Percentiles rank a stretch among this genome's conserved stretches.
Evolutionary conservation across 2,329 filamentous ascomycete genomes (phyloP).

Genomic region (Venturia carpophila): DNA sequence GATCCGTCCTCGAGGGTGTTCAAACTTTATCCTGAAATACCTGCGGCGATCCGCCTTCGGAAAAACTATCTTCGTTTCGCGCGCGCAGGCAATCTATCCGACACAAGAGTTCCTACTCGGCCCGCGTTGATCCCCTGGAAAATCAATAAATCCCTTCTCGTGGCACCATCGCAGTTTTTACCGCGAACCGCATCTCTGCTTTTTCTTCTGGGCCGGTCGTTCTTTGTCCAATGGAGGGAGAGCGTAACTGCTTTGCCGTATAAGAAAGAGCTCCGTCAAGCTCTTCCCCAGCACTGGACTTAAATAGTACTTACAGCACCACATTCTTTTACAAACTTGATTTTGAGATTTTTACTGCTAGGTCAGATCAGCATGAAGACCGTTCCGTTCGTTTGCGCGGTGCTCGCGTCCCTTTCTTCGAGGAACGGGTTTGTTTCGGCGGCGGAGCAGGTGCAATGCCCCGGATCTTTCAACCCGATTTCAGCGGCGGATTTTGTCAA

Average conservation of each 20-base stretch:
- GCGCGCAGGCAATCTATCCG: not conserved
- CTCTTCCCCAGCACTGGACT: not conserved
- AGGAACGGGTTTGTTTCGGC: not conserved
- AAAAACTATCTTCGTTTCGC: not conserved
- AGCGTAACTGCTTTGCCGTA: no score
- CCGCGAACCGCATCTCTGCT: not conserved
- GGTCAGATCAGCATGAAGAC: not conserved
- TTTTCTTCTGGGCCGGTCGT: not conserved
- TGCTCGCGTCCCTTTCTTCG: not conserved
- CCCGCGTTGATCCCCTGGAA: not conserved
- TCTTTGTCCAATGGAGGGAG: no score
- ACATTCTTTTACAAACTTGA: not conserved
- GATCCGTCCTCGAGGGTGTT: no score
- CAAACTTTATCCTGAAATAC: no score
- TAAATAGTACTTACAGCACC: no score
- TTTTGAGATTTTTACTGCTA: not conserved
- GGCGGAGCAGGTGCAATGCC: constrained; percentile 26
- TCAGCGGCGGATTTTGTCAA: constrained; percentile 42
- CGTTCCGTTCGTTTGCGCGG: not conserved
- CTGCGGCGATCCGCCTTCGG: not conserved
- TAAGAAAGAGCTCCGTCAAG: not conserved
- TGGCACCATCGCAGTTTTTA: not conserved
- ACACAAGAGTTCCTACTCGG: not conserved
- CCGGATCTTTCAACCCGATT: constrained; percentile 38
- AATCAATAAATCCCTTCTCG: not conserved